These are phyloP conservation scores for Albatrellus ellisii DNA, from an alignment of 768 basidiomycete species.

Conservation along the genomic window DNA sequence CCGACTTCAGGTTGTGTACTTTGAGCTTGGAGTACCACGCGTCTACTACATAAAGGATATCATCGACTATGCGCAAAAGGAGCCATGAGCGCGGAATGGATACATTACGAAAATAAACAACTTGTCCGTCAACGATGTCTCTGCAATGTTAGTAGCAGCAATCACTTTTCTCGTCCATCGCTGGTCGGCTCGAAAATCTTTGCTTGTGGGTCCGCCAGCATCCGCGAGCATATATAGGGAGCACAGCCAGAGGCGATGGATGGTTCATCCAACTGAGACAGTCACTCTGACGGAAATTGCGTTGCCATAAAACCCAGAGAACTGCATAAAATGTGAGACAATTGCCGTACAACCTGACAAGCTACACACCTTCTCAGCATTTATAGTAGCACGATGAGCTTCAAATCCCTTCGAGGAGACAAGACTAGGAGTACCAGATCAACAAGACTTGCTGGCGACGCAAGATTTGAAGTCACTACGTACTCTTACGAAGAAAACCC, in stretches of 20 bases:
- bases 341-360: no score
- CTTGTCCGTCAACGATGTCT: conserved; percentile 87
- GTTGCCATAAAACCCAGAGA: conserved; percentile 90
- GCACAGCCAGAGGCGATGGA: conserved; percentile 75
- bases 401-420: conserved; percentile 83
- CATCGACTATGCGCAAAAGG: conserved; percentile 57
- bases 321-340: conserved; percentile 32
- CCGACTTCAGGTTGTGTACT: conserved; percentile 98
- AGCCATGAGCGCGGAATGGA: conserved; percentile 9
- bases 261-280: conserved; percentile 87
- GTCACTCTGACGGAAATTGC: conserved; percentile 91
- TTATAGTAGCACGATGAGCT: conserved; percentile 99
- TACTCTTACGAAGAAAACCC: conserved; percentile 91
- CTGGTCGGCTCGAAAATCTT: conserved; percentile 93
- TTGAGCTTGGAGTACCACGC: conserved; percentile 95
- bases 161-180: conserved; percentile 95
- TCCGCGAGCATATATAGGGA: conserved; percentile 99
- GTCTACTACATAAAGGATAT: conserved; percentile 95
- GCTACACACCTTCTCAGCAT: conserved; percentile 81
- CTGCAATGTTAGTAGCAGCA: conserved; percentile 97
- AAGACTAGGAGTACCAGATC: conserved; percentile 32
- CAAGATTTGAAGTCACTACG: conserved; percentile 18
- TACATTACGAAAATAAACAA: neutral
- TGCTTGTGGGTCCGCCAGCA: conserved; percentile 98
- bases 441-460: conserved; percentile 2